A percentile compares a stretch with the other conserved stretches of the same genome.
Evolutionary conservation across 805 yeast genomes (phyloP).

Genomic region (Scheffersomyces lignosus): DNA sequence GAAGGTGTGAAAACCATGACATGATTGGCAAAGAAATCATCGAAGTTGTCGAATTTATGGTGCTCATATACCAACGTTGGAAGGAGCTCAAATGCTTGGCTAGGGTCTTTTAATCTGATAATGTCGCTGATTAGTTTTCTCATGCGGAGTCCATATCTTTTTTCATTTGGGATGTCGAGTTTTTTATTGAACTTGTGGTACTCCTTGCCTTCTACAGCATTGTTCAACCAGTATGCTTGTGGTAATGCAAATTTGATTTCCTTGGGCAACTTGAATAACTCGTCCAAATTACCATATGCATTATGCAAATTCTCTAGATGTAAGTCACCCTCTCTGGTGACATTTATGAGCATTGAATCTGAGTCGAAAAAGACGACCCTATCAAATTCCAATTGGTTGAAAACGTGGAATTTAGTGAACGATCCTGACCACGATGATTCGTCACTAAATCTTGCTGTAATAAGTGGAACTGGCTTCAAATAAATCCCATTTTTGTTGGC

Average conservation of each 20-base stretch:
- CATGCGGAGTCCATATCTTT: constrained; percentile 10
- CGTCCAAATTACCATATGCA: constrained; percentile 23
- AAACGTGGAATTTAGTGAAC: constrained; percentile 56
- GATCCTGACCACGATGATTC: constrained; percentile 47
- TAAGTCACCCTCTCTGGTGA: constrained; percentile 9
- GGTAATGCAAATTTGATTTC: constrained; percentile 30
- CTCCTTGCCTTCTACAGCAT: constrained; percentile 12
- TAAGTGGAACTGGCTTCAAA: constrained; percentile 23
- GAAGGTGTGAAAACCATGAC: constrained; percentile 64
- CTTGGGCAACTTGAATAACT: constrained; percentile 27
- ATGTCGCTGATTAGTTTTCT: constrained; percentile 12
- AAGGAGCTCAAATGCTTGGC: constrained; percentile 10
- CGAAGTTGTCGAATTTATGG: constrained; percentile 28
- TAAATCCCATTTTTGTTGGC: constrained; percentile 22
- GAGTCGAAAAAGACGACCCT: constrained; percentile 59
- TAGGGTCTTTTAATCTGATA: neutral
- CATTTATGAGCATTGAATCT: constrained; percentile 45
- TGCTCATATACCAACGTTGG: constrained; percentile 20
- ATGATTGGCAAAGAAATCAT: constrained; percentile 42
- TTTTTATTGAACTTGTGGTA: constrained; percentile 8
- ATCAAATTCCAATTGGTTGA: constrained; percentile 49
- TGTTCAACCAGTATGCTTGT: constrained; percentile 37
- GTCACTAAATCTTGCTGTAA: constrained; percentile 10
- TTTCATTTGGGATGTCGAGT: constrained; percentile 13
- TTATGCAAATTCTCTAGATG: neutral